Evolutionary conservation across 768 basidiomycete genomes (phyloP).

Genomic region (Termitomyces sp.): DNA sequence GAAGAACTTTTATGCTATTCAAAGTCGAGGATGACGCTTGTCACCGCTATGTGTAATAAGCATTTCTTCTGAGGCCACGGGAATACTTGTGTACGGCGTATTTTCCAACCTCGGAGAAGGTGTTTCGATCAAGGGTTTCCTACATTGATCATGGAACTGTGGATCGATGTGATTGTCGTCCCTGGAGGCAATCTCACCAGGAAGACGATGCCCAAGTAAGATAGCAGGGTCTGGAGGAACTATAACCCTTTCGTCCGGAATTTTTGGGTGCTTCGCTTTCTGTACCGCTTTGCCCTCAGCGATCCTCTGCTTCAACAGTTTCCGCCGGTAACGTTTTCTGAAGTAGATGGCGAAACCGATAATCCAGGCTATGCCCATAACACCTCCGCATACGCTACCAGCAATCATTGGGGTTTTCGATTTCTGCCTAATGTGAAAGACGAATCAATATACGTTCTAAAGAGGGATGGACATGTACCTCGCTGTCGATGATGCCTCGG

Average conservation of each 20-base stretch:
- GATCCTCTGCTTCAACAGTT: slow-evolving; percentile 37
- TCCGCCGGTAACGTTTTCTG: slow-evolving; percentile 45
- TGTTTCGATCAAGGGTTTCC: neutral
- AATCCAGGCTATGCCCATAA: slow-evolving; percentile 46
- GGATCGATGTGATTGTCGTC: slow-evolving; percentile 6
- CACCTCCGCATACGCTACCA: slow-evolving; percentile 50
- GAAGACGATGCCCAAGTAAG: slow-evolving; percentile 40
- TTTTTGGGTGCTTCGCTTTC: slow-evolving; percentile 30
- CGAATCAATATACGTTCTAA: neutral
- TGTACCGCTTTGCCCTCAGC: slow-evolving; percentile 40
- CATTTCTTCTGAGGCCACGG: slow-evolving; percentile 17
- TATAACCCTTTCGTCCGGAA: slow-evolving; percentile 40
- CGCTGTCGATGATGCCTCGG: slow-evolving; percentile 5
- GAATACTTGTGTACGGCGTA: slow-evolving; percentile 4
- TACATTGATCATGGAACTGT: neutral
- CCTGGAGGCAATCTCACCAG: slow-evolving; percentile 29
- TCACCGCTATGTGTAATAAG: slow-evolving; percentile 6
- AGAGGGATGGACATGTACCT: slow-evolving; percentile 5
- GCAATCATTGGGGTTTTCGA: slow-evolving; percentile 59
- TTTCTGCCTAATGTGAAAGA: slow-evolving; percentile 32
- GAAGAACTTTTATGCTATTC: neutral
- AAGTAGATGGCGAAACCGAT: slow-evolving; percentile 57
- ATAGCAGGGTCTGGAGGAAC: slow-evolving; percentile 69
- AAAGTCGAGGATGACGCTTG: neutral
- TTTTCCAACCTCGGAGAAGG: neutral